These are phyloP conservation scores for Alternaria rosae DNA, from an alignment of 2,329 filamentous ascomycete genomes.

Conservation along the genomic window DNA sequence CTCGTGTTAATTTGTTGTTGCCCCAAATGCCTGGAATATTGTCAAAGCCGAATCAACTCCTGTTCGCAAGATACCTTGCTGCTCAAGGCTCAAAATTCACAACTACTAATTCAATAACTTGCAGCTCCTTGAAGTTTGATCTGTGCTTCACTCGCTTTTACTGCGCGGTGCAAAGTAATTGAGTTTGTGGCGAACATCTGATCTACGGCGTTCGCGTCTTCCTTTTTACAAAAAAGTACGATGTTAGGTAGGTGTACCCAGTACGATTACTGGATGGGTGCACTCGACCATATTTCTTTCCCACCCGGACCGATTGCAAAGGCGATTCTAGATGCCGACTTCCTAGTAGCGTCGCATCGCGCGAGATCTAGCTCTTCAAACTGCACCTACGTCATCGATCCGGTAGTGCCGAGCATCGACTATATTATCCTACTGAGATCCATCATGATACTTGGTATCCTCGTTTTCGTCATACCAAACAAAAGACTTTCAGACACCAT, in stretches of 20 bases:
- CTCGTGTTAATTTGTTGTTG: background rate
- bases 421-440: background rate
- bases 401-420: background rate
- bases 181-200: background rate
- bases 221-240: background rate
- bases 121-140: too few relatives aligned
- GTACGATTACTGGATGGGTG: background rate
- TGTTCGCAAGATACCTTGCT: too few relatives aligned
- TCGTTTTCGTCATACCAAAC: background rate
- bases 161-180: too few relatives aligned
- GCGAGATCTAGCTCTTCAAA: background rate
- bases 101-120: too few relatives aligned
- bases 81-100: too few relatives aligned
- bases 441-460: background rate
- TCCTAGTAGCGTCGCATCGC: background rate
- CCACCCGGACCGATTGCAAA: background rate
- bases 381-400: slow-evolving; percentile 7
- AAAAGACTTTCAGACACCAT: slow-evolving; percentile 9
- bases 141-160: too few relatives aligned
- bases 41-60: too few relatives aligned
- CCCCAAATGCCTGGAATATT: background rate
- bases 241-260: background rate
- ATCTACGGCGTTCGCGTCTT: background rate
- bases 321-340: background rate
- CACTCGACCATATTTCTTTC: background rate